Evolutionary conservation across 345 rosid genomes (phyloP).

Genomic region (Euphorbia lathyris): DNA sequence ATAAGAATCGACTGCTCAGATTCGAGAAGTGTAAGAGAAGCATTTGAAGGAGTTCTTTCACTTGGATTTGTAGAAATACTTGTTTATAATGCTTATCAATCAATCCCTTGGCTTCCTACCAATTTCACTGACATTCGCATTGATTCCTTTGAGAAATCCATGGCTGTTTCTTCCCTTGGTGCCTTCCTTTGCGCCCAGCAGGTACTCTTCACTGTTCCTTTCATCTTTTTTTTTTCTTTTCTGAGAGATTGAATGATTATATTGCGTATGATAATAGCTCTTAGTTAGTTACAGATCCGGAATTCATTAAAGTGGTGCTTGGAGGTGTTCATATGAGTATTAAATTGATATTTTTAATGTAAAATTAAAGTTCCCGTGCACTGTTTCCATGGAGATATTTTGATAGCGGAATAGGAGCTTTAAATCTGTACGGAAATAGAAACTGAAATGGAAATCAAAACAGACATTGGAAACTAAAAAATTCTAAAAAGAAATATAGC

Average conservation of each 20-base stretch:
- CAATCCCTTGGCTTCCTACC: constrained; percentile 46
- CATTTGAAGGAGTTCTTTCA: constrained; percentile 92
- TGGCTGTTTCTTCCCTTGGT: constrained; percentile 67
- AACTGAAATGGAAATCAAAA: too few species aligned
- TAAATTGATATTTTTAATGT: too few species aligned
- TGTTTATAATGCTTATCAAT: constrained; percentile 78
- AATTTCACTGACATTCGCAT: constrained; percentile 58
- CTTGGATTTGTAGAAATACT: constrained; percentile 88
- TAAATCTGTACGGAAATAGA: too few species aligned
- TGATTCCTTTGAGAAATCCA: constrained; percentile 74
- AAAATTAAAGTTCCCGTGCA: too few species aligned
- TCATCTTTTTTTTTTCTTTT: neutral
- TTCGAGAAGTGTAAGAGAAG: constrained; percentile 76
- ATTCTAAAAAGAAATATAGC: too few species aligned
- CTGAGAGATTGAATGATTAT: neutral
- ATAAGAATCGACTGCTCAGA: constrained; percentile 93
- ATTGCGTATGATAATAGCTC: neutral
- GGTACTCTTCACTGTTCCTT: constrained; percentile 28
- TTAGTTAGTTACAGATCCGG: too few species aligned
- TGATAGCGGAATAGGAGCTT: too few species aligned
- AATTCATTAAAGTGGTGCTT: too few species aligned
- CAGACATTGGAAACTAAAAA: too few species aligned
- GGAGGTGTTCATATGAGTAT: too few species aligned
- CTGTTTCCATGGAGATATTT: too few species aligned
- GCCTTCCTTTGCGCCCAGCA: constrained; percentile 89